Evolutionary conservation across 2,329 filamentous ascomycete genomes (phyloP).

Genomic region (Aaosphaeria pasadenensis): DNA sequence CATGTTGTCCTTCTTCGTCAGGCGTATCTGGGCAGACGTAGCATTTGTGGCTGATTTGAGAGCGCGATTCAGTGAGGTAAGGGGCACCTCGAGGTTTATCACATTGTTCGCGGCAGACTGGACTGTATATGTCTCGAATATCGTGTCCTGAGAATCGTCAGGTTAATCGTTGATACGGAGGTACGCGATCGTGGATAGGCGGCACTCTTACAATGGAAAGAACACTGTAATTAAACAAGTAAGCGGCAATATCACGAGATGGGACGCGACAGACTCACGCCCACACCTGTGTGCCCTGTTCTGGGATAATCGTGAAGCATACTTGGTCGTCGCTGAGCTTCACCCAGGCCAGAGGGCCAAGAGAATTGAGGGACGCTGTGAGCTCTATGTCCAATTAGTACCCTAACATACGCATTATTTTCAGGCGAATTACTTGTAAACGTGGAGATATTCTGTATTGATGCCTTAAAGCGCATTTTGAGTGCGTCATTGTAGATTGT

Average conservation of each 20-base stretch:
- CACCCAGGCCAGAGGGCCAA: slow-evolving; percentile 86
- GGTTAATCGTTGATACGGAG: slow-evolving; percentile 5
- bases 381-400: slow-evolving; percentile 46
- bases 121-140: slow-evolving; percentile 85
- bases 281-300: slow-evolving; percentile 95
- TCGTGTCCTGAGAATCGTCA: slow-evolving; percentile 63
- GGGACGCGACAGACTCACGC: slow-evolving; percentile 57
- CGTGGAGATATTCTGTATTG: slow-evolving; percentile 50
- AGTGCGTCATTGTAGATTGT: background rate
- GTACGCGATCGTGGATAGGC: background rate
- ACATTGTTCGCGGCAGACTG: slow-evolving; percentile 85
- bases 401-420: background rate
- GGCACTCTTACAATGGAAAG: slow-evolving; percentile 42
- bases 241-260: slow-evolving; percentile 4
- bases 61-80: slow-evolving; percentile 85
- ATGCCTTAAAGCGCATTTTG: slow-evolving; percentile 53
- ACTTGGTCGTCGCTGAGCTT: slow-evolving; percentile 82
- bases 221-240: slow-evolving; percentile 33
- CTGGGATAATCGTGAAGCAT: slow-evolving; percentile 93
- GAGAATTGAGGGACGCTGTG: slow-evolving; percentile 59
- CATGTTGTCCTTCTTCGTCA: slow-evolving; percentile 88
- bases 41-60: slow-evolving; percentile 83
- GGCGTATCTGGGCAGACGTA: slow-evolving; percentile 75
- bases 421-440: slow-evolving; percentile 46
- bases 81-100: slow-evolving; percentile 93